A percentile compares a stretch with the other conserved stretches of the same genome.
phyloP scores from a whole-genome alignment of 2,329 filamentous ascomycete genomes.

The Huntiella decipiens region DNA sequence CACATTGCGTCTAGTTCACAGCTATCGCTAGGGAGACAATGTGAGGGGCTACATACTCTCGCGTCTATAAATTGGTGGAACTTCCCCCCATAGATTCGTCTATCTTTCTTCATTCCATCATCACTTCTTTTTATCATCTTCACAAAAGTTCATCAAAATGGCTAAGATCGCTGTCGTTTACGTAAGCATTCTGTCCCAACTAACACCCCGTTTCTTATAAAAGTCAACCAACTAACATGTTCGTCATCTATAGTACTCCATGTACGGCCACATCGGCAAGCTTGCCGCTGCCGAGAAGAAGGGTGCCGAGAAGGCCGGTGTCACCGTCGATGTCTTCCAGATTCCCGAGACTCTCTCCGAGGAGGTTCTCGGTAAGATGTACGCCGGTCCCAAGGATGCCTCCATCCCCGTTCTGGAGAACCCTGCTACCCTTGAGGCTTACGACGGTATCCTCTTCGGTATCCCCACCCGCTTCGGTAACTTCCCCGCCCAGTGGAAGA shows the following conservation, averaged over 20 bases:
- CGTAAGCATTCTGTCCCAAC: constrained; percentile 32
- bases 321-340: constrained; percentile 67
- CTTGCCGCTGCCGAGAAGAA: constrained; percentile 79
- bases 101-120: too few species aligned
- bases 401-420: constrained; percentile 44
- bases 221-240: neutral
- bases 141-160: constrained; percentile 30
- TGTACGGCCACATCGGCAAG: constrained; percentile 76
- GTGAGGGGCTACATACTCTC: too few species aligned
- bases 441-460: constrained; percentile 81
- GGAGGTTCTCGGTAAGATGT: constrained; percentile 77
- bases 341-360: constrained; percentile 70
- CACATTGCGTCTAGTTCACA: too few species aligned
- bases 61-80: too few species aligned
- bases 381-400: constrained; percentile 59
- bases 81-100: too few species aligned
- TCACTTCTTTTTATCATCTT: neutral
- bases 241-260: constrained; percentile 50
- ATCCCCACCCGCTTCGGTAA: constrained; percentile 94
- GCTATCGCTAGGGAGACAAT: too few species aligned
- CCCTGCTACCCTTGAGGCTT: constrained; percentile 43
- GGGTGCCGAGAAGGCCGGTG: constrained; percentile 76
- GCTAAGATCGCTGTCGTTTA: constrained; percentile 84
- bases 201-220: neutral
- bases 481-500: constrained; percentile 91